Evolutionary conservation across 2,329 filamentous ascomycete species (phyloP).

Genomic region (Exserohilum turcica): DNA sequence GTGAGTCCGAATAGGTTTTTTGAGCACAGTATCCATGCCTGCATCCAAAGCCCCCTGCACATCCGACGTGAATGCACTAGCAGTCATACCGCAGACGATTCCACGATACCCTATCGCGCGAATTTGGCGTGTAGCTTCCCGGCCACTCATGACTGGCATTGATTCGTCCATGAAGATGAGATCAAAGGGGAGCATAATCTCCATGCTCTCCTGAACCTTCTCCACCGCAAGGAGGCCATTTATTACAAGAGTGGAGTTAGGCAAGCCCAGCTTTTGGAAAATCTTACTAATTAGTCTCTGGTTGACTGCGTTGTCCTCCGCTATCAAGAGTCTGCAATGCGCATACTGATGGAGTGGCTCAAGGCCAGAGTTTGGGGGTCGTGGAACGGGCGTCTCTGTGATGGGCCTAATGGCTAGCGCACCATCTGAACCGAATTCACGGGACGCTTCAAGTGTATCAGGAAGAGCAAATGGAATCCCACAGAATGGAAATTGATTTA

Average conservation of each 20-base stretch:
- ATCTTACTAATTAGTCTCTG: not conserved
- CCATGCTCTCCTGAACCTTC: not conserved
- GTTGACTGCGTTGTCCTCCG: not conserved
- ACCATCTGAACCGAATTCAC: not conserved
- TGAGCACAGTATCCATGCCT: not conserved
- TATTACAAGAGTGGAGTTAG: not conserved
- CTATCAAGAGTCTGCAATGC: not conserved
- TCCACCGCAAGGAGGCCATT: not conserved
- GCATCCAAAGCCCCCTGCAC: not conserved
- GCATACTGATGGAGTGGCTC: not conserved
- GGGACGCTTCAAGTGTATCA: too few species aligned
- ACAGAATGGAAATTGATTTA: too few species aligned
- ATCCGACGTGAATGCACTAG: not conserved
- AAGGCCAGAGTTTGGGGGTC: not conserved
- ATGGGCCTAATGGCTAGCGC: not conserved
- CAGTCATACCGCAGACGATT: not conserved
- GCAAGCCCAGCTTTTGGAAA: not conserved
- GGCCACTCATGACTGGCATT: not conserved
- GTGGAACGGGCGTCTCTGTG: too few species aligned
- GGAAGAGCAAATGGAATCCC: too few species aligned
- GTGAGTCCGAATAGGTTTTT: not conserved
- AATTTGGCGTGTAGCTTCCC: not conserved
- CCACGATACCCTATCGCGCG: not conserved
- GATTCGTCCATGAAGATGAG: not conserved
- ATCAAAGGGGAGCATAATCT: not conserved